Conservation (phyloP, 345 rosid genomes). For the Pelargonium nanum region DNA sequence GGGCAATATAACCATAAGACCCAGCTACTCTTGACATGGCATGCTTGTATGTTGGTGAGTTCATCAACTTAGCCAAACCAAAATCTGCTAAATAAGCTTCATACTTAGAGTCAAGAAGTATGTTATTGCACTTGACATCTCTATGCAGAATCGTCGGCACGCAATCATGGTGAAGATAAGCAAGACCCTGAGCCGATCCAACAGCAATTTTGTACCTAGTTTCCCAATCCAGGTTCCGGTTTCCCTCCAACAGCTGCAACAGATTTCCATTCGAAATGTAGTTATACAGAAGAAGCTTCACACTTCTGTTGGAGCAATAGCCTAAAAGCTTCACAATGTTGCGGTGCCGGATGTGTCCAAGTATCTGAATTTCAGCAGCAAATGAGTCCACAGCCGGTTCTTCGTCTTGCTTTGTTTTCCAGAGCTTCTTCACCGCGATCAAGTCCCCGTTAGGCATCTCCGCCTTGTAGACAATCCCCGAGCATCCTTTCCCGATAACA, state of each 20-base stretch:
- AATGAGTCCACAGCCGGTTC: slow-evolving; percentile 61
- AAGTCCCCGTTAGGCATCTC: slow-evolving; percentile 72
- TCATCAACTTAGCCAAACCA: slow-evolving; percentile 83
- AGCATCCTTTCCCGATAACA: slow-evolving; percentile 89
- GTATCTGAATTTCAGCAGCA: slow-evolving; percentile 85
- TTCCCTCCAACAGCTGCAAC: slow-evolving; percentile 58
- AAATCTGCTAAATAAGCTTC: slow-evolving; percentile 88
- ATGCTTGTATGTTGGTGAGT: slow-evolving; percentile 57
- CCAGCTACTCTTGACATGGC: slow-evolving; percentile 88
- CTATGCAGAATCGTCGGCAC: slow-evolving; percentile 80
- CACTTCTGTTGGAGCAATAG: slow-evolving; percentile 73
- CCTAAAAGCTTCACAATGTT: slow-evolving; percentile 86
- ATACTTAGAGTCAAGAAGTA: slow-evolving; percentile 68
- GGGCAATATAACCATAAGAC: slow-evolving; percentile 90
- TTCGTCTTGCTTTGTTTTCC: slow-evolving; percentile 59
- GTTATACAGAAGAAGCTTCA: slow-evolving; percentile 80
- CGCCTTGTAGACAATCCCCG: slow-evolving; percentile 80
- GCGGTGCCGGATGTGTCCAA: slow-evolving; percentile 79
- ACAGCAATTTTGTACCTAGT: slow-evolving; percentile 81
- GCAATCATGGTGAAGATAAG: slow-evolving; percentile 92
- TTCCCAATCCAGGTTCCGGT: slow-evolving; percentile 78
- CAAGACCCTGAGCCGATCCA: slow-evolving; percentile 85
- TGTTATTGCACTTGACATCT: slow-evolving; percentile 88
- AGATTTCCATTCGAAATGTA: slow-evolving; percentile 77
- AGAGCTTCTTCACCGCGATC: slow-evolving; percentile 83